These are phyloP conservation scores for Helianthus tuberosus DNA, from an alignment of 129 eudicot genomes.

Conservation along the genomic window DNA sequence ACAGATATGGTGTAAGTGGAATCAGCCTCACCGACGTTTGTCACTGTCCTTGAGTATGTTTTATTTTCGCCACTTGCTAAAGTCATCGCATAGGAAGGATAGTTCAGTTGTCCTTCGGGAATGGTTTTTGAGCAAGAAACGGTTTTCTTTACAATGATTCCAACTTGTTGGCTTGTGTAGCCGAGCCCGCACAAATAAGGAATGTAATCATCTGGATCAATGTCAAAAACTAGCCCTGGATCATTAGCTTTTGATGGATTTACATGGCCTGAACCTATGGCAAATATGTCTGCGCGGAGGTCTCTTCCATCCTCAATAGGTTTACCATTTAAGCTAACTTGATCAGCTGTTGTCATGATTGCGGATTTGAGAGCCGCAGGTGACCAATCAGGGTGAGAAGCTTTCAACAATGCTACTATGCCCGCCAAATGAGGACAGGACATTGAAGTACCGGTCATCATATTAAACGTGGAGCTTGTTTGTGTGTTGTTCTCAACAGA, in stretches of 20 bases:
- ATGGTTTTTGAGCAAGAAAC: slow-evolving; percentile 37
- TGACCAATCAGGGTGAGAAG: slow-evolving; percentile 51
- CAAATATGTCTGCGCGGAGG: slow-evolving; percentile 40
- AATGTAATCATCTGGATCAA: slow-evolving; percentile 42
- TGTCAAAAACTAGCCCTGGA: slow-evolving; percentile 49
- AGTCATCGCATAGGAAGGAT: slow-evolving; percentile 44
- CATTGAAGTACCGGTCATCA: slow-evolving; percentile 59
- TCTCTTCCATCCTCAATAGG: slow-evolving; percentile 42
- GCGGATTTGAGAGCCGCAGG: slow-evolving; percentile 62
- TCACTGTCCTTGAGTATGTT: slow-evolving; percentile 47
- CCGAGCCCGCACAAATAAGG: slow-evolving; percentile 50
- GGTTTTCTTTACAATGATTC: slow-evolving; percentile 19
- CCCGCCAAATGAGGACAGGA: slow-evolving; percentile 71
- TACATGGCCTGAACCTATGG: slow-evolving; percentile 56
- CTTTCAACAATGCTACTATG: slow-evolving; percentile 54
- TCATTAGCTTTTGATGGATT: slow-evolving; percentile 55
- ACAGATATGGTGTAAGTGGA: slow-evolving; percentile 31
- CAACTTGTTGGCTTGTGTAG: slow-evolving; percentile 41
- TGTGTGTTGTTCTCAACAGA: slow-evolving; percentile 47
- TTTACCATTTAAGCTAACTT: slow-evolving; percentile 38
- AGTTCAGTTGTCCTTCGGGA: slow-evolving; percentile 49
- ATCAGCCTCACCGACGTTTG: slow-evolving; percentile 54
- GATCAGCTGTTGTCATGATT: slow-evolving; percentile 49
- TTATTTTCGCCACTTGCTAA: slow-evolving; percentile 23
- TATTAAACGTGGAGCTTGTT: slow-evolving; percentile 36